phyloP scores from a whole-genome alignment of 495 filamentous ascomycete genomes.

The Thermothielavioides terrestris region DNA sequence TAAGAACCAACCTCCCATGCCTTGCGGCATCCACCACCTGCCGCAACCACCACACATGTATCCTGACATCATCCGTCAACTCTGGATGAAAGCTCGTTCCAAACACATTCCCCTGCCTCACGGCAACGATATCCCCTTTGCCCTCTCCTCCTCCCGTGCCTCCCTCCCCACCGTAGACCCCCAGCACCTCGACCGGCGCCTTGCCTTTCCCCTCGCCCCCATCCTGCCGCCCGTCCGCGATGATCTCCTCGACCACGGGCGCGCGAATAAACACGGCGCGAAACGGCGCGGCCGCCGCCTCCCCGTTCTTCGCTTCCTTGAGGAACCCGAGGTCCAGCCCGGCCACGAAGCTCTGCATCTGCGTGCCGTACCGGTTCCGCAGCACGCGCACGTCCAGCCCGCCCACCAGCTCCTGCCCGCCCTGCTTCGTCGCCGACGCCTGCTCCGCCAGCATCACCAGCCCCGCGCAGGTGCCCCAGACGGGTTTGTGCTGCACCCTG shows the following conservation, averaged over 20 bases:
- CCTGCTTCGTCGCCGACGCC: conserved; percentile 79
- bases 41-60: conserved; percentile 89
- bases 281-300: conserved; percentile 42
- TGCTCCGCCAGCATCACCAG: conserved; percentile 85
- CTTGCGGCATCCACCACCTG: conserved; percentile 45
- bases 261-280: conserved; percentile 88
- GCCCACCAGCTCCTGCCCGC: conserved; percentile 88
- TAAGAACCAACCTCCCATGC: conserved; percentile 10
- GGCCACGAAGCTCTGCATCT: conserved; percentile 85
- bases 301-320: conserved; percentile 9
- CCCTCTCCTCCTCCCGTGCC: conserved; percentile 21
- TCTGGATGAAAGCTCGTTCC: conserved; percentile 97
- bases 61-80: conserved; percentile 77
- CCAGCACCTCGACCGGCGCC: conserved; percentile 49
- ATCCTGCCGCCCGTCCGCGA: conserved; percentile 47
- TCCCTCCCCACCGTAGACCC: conserved; percentile 28
- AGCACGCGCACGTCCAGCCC: conserved; percentile 87
- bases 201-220: conserved; percentile 33
- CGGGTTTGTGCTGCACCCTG: conserved; percentile 63
- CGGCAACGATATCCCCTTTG: conserved; percentile 79
- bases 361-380: conserved; percentile 92
- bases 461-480: conserved; percentile 95
- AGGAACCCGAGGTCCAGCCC: conserved; percentile 71
- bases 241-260: conserved; percentile 79
- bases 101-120: conserved; percentile 88